Evolutionary conservation across 352 stramenopile genomes (phyloP), one percentile per base, ranked within the genome.

Genomic region (Saprolegnia diclina): DNA sequence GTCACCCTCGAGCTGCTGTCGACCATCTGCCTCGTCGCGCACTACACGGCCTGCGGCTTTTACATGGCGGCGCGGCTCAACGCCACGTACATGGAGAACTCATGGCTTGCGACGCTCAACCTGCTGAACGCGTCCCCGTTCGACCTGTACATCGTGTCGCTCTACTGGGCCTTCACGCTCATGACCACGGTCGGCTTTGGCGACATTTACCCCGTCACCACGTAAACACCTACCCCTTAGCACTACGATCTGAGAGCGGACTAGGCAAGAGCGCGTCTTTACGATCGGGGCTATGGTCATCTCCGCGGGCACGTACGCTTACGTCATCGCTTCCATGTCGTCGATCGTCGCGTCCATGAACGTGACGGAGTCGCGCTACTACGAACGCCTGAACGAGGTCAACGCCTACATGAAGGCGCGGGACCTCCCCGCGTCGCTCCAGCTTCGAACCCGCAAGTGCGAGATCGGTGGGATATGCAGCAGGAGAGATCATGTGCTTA

Each of bases 161-260:
- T 89, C 6, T 90, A 90, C 66, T 90, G 80, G 82, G 74, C 79
- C 2, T 88, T 89, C 61, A 89, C 80, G 18, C 88, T 80, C 42
- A 89, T 88, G 79, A 90, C 82, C 2, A 90, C 82, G 10, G 81
- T 89, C 6, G 81, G 82, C 24, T 90, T 87, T 75, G 82, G 82
- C 14, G 82, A 90, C 71, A 82, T 91, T 24, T 29, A 79, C 29
- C 81, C 81, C 0, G 70, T 77, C 1, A 82, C 74, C 16, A 73
- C 69, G 52, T 59, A 45, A n/a, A n/a, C n/a, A n/a, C n/a, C n/a
- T n/a, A n/a, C n/a, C n/a, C n/a, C n/a, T n/a, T n/a, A n/a, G n/a
- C n/a, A n/a, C n/a, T n/a, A n/a, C n/a, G n/a, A n/a, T n/a, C n/a
- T n/a, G n/a, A n/a, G n/a, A n/a, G n/a, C n/a, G n/a, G n/a, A n/a